These are phyloP conservation scores for Populus nigra DNA, from an alignment of 345 rosid genomes.

Conservation along the genomic window DNA sequence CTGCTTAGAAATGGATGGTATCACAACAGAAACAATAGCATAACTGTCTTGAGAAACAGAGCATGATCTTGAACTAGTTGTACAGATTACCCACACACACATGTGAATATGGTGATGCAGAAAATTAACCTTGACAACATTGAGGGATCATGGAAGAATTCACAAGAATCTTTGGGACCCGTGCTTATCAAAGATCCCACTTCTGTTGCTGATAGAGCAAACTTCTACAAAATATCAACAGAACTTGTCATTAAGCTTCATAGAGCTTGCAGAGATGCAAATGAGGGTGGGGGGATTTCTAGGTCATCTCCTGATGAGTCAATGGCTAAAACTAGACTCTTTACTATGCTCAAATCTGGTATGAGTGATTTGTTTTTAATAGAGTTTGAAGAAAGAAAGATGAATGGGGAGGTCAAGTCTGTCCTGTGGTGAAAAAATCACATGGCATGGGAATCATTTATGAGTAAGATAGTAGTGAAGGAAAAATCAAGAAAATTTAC, in stretches of 20 bases:
- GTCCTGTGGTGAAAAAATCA: background rate
- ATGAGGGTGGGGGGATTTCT: background rate
- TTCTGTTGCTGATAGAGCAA: conserved; percentile 89
- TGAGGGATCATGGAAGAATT: conserved; percentile 93
- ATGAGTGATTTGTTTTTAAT: no score
- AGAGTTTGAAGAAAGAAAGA: background rate
- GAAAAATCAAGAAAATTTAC: conserved; percentile 29
- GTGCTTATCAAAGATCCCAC: conserved; percentile 77
- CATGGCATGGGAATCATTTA: background rate
- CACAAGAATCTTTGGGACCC: conserved; percentile 66
- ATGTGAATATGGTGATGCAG: background rate
- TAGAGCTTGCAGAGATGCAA: background rate
- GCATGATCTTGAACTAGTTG: background rate
- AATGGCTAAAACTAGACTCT: no score
- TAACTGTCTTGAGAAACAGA: background rate
- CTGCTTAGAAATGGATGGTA: conserved; percentile 7
- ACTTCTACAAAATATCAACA: conserved; percentile 45
- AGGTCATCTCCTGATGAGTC: background rate
- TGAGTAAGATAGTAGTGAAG: background rate
- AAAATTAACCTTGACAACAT: conserved; percentile 62
- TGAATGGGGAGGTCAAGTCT: background rate
- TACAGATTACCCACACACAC: background rate
- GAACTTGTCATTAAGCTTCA: conserved; percentile 4
- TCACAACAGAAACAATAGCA: background rate
- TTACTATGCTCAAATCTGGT: no score